phyloP scores from a whole-genome alignment of 495 filamentous ascomycete genomes.

The Daldinia decipiens region DNA sequence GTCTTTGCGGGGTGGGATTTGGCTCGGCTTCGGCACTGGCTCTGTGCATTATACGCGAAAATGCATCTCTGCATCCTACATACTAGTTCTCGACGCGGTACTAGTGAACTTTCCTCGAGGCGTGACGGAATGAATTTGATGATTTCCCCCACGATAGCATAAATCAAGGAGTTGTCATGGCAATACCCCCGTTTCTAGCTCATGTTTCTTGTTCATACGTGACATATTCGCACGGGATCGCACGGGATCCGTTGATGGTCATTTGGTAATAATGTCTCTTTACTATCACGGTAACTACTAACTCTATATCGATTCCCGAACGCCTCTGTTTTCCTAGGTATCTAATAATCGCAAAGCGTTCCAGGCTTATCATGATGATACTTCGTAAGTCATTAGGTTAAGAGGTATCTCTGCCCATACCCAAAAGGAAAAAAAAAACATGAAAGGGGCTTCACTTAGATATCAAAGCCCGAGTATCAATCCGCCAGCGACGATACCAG shows the following conservation, averaged over 20 bases:
- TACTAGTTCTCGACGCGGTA: conserved; percentile 32
- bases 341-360: conserved; percentile 17
- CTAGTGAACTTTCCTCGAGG: conserved; percentile 38
- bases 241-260: background rate
- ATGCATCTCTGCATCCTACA: conserved; percentile 44
- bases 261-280: background rate
- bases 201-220: conserved; percentile 15
- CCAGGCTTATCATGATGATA: conserved; percentile 11
- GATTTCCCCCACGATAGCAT: conserved; percentile 45
- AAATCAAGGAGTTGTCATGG: conserved; percentile 45
- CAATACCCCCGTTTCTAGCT: conserved; percentile 11
- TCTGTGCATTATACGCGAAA: conserved; percentile 42
- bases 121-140: conserved; percentile 43
- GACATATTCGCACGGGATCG: conserved; percentile 1
- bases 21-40: conserved; percentile 42
- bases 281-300: background rate
- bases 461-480: conserved; percentile 33
- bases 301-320: conserved; percentile 18
- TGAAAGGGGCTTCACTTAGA: background rate
- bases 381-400: conserved; percentile 1
- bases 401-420: conserved; percentile 9
- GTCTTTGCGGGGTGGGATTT: conserved; percentile 41
- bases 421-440: conserved; percentile 1
- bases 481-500: conserved; percentile 36
- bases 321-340: conserved; percentile 31